Base-by-base conservation (phyloP, 2,329 filamentous ascomycete genomes). In the Parastagonospora avenae region DNA sequence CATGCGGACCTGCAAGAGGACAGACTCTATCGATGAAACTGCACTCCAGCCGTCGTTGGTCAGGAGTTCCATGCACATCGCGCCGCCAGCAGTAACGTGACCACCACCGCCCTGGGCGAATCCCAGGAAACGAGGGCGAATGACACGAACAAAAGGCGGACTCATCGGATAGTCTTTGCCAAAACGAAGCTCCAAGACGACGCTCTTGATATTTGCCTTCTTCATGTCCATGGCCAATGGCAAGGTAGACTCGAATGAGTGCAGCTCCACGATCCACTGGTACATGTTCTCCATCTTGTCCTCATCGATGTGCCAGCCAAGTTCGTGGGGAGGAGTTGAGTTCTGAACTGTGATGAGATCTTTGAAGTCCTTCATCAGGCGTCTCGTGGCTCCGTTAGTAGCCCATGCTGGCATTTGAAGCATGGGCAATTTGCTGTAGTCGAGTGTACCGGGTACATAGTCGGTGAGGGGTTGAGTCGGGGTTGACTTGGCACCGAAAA, bases 251-350 rank as follows among this genome's bases (percentile, higher is more conserved):
- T 91, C 87, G 64, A 96, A 96, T 37, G 87, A 90, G 70, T 96
- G 92, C 1, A 97, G 77, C 70, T 96, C 90, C 5, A 95, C 86
- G 51, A 96, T 91, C 92, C 92, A 96, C 65, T 95, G 91, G 65
- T 94, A 96, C 55, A 92, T 80, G 64, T 92, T 95, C 5, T 79
- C 82, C 32, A 92, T 77, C 42, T 84, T 82, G 10, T 79, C 77
- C 11, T 81, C 75, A 64, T 95, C 83, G 48, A 96, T 86, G 66
- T 91, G 91, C 91, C 92, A 96, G 12, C 92, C 92, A 0, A 95
- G 80, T 52, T 88, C 83, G 52, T 87, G 81, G 1, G 84, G 69
- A 0, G 85, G 81, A 1, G 81, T 84, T 9, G 70, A 76, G 1
- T 82, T 71, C 67, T 96, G 92, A 1, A 86, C 72, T 50, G 83